A percentile compares a stretch with the other conserved stretches of the same genome.
Conservation (phyloP, 2,329 filamentous ascomycete genomes). For the Fusarium sp. region DNA sequence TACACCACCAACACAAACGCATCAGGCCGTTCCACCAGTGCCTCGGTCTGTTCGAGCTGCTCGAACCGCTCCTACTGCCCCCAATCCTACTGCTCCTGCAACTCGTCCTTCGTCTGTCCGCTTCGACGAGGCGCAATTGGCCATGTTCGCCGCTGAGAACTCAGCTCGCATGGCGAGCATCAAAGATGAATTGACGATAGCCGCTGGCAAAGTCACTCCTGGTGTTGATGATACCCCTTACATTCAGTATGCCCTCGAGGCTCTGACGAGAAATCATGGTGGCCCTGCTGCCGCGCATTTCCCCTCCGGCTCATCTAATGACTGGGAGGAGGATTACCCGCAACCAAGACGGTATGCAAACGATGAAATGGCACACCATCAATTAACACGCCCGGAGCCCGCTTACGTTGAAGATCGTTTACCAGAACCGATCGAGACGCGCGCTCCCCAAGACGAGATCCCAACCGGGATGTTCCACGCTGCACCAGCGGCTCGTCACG, state of each 20-base stretch:
- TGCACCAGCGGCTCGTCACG: slow-evolving; percentile 30
- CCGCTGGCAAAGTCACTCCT: slow-evolving; percentile 71
- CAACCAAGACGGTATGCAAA: slow-evolving; percentile 34
- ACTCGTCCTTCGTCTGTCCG: slow-evolving; percentile 41
- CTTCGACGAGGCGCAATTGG: slow-evolving; percentile 55
- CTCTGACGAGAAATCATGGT: slow-evolving; percentile 80
- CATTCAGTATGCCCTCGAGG: slow-evolving; percentile 89
- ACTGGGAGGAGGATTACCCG: slow-evolving; percentile 48
- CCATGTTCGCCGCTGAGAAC: slow-evolving; percentile 53
- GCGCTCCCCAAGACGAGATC: slow-evolving; percentile 27
- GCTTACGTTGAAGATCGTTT: slow-evolving; percentile 46
- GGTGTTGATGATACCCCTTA: slow-evolving; percentile 87
- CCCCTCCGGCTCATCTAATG: slow-evolving; percentile 54
- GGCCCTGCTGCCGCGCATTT: slow-evolving; percentile 65
- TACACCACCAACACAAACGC: slow-evolving; percentile 30
- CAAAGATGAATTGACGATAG: slow-evolving; percentile 63
- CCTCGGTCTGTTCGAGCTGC: background rate
- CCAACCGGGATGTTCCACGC: slow-evolving; percentile 26
- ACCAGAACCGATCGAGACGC: slow-evolving; percentile 39
- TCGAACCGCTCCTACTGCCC: background rate
- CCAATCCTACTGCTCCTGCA: slow-evolving; percentile 18
- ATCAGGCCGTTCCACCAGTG: slow-evolving; percentile 22
- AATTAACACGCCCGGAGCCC: slow-evolving; percentile 40
- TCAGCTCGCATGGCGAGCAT: slow-evolving; percentile 53
- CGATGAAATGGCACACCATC: slow-evolving; percentile 34